Evolutionary conservation across 106 monocot species (phyloP).

Genomic region (Apostasia ramifera): DNA sequence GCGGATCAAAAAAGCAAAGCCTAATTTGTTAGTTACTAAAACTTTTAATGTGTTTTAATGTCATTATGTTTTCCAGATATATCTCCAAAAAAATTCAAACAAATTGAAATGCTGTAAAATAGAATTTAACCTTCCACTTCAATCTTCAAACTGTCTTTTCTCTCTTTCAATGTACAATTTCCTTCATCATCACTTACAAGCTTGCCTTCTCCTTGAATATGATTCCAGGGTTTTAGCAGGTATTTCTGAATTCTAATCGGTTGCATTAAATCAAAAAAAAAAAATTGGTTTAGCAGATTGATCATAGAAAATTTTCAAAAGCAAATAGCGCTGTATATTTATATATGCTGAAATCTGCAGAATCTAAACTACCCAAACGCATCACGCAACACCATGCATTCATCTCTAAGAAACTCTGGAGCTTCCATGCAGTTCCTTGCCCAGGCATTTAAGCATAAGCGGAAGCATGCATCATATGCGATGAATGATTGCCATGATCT

Average conservation of each 20-base stretch:
- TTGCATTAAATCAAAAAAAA: neutral
- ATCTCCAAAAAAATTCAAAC: neutral
- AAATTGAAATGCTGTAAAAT: slow-evolving; percentile 1
- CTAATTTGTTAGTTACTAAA: too few species aligned
- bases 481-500: slow-evolving; percentile 91
- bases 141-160: slow-evolving; percentile 44
- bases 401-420: slow-evolving; percentile 80
- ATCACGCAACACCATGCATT: slow-evolving; percentile 67
- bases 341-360: neutral
- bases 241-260: slow-evolving; percentile 61
- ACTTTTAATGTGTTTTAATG: too few species aligned
- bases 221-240: slow-evolving; percentile 67
- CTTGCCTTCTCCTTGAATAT: slow-evolving; percentile 17
- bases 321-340: neutral
- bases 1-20: too few species aligned
- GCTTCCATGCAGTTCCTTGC: slow-evolving; percentile 79
- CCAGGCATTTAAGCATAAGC: slow-evolving; percentile 90
- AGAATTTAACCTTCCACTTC: slow-evolving; percentile 58
- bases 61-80: too few species aligned
- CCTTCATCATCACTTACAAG: slow-evolving; percentile 29
- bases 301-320: neutral
- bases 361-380: slow-evolving; percentile 70
- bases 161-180: slow-evolving; percentile 32
- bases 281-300: neutral
- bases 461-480: slow-evolving; percentile 96